phyloP scores from a whole-genome alignment of 2,329 filamentous ascomycete genomes.

The Colletotrichum costaricense region DNA sequence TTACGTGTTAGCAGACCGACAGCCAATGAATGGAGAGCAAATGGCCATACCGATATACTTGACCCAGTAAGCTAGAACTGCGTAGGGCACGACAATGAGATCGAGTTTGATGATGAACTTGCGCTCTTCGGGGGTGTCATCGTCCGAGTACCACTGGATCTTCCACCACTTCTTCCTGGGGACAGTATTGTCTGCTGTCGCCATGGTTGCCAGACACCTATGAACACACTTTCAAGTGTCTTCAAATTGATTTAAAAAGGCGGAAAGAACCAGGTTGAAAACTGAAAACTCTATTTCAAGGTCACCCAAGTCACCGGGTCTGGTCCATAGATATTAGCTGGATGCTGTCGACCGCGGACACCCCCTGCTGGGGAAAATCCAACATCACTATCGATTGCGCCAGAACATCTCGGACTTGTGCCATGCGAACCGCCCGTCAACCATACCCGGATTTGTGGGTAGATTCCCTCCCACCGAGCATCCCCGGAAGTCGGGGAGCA shows the following conservation, averaged over 20 bases:
- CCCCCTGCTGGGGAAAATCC: neutral
- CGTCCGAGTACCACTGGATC: slow-evolving; percentile 59
- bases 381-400: slow-evolving; percentile 20
- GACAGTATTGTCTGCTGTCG: slow-evolving; percentile 1
- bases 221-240: neutral
- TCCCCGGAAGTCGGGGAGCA: slow-evolving; percentile 10
- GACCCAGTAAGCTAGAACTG: slow-evolving; percentile 44
- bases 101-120: slow-evolving; percentile 56
- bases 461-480: neutral
- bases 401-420: slow-evolving; percentile 24
- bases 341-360: neutral
- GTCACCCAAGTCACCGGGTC: neutral
- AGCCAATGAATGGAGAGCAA: too few relatives aligned
- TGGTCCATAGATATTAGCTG: slow-evolving; percentile 1
- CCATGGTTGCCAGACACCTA: neutral
- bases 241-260: neutral
- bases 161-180: slow-evolving; percentile 47
- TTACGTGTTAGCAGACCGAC: neutral
- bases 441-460: slow-evolving; percentile 2
- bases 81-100: slow-evolving; percentile 48
- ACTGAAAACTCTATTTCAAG: neutral
- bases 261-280: too few relatives aligned
- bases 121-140: slow-evolving; percentile 57
- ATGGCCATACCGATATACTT: slow-evolving; percentile 39
- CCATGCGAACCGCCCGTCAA: slow-evolving; percentile 8